Base-by-base conservation (phyloP, 2,329 filamentous ascomycete species). In the Botrytis deweyae region DNA sequence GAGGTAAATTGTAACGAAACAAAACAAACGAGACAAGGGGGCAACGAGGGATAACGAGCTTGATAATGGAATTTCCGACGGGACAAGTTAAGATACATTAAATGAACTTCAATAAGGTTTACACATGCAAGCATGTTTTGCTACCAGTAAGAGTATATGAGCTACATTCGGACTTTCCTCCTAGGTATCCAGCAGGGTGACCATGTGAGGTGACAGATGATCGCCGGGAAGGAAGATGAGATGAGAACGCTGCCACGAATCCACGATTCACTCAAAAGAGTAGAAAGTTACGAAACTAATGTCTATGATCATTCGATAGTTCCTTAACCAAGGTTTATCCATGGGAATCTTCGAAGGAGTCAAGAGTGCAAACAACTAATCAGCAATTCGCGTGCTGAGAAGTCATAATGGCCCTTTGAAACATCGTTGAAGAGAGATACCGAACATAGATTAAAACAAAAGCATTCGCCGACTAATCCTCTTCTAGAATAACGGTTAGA, bases 241-340 rank as follows among this genome's bases (percentile, higher is more conserved):
- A 58, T 68, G 66, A 58, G 44, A 55, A 68, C 16, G 66, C 16
- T 29, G 6, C 36, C 36, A 58, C 66, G 38, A 58, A 58, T 69
- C 14, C 36, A 65, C 4, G n/a, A 58, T 14, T 72, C 29, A 46
- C 70, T 58, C 33, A 36, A 72, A 72, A 14, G 42, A 42, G 61
- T 71, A 72, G 46, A 72, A 72, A 58, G 16, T 55, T 22, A 66
- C 70, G 70, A 67, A 67, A 58, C 46, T 67, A 72, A 44, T 40
- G 36, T 59, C 33, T 33, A 44, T 33, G 12, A 14, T 18, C 42
- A 44, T 58, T 72, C 44, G 29, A 72, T 66, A 64, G 46, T 58
- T 40, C 6, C 9, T 33, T 18, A 52, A 38, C 36, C 33, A 22
- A 49, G 18, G 33, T n/a, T 38, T 8, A 49, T 44, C 42, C n/a